A percentile compares a stretch with the other conserved stretches of the same genome.
Conservation (phyloP, 2,329 filamentous ascomycete genomes). For the Metarhizium guizhouense region DNA sequence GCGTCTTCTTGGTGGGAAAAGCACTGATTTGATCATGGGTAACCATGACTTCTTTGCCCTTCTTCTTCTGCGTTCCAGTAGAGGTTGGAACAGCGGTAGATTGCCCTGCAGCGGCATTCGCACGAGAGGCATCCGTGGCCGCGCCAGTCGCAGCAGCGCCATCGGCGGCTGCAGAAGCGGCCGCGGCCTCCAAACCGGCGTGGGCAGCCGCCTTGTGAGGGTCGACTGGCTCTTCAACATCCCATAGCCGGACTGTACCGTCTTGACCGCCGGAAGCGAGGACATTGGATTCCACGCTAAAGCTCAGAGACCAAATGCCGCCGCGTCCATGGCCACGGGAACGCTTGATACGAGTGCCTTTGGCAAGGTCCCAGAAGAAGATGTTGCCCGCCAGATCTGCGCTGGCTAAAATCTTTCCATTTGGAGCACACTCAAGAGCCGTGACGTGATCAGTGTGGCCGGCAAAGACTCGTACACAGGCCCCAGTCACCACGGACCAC, state of each 20-base stretch:
- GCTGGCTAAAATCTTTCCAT: slow-evolving; percentile 83
- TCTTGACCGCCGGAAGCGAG: slow-evolving; percentile 87
- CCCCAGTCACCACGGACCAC: slow-evolving; percentile 88
- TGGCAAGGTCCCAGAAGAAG: slow-evolving; percentile 87
- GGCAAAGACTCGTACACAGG: slow-evolving; percentile 82
- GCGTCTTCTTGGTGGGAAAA: slow-evolving; percentile 93
- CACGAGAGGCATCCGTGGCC: slow-evolving; percentile 19
- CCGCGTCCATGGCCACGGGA: slow-evolving; percentile 91
- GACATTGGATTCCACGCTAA: slow-evolving; percentile 85
- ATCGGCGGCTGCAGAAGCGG: slow-evolving; percentile 33
- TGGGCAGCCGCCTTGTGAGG: slow-evolving; percentile 47
- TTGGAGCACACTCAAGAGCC: slow-evolving; percentile 74
- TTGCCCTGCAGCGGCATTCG: slow-evolving; percentile 13
- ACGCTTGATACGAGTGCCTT: slow-evolving; percentile 78
- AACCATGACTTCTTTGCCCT: slow-evolving; percentile 81
- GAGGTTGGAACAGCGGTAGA: slow-evolving; percentile 17
- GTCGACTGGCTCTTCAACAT: slow-evolving; percentile 66
- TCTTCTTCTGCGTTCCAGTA: slow-evolving; percentile 52
- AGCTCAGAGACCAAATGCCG: slow-evolving; percentile 87
- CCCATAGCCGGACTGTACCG: slow-evolving; percentile 89
- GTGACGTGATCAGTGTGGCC: slow-evolving; percentile 86
- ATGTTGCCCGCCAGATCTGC: slow-evolving; percentile 86
- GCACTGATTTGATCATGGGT: slow-evolving; percentile 90
- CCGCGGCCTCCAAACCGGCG: slow-evolving; percentile 32
- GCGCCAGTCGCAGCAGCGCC: slow-evolving; percentile 23